Base-by-base conservation (phyloP, 805 yeast genomes). In the Kazachstania martiniae region DNA sequence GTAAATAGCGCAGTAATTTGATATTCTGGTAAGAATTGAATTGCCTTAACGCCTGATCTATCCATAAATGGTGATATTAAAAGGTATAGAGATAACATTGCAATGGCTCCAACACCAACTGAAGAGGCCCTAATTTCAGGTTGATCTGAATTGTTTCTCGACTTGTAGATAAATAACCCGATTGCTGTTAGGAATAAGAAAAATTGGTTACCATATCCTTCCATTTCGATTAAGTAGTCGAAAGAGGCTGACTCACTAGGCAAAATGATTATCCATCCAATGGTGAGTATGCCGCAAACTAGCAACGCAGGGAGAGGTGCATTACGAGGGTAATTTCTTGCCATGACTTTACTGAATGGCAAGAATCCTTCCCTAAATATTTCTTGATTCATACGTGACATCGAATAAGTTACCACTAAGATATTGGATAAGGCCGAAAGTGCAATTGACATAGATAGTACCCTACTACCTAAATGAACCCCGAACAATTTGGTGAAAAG, bases 361-460 rank as follows among this genome's bases (percentile, higher is more conserved):
- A 74, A 45, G 35, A 62, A 70, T 0, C 82, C 82, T 42, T 74
- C 81, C 35, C 78, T 59, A 41, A 76, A 74, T 4, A 70, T 69
- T 49, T 75, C 82, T 47, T 76, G 84, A 40, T 71, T 71, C 59
- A 71, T 68, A 46, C 84, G 60, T 0, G 80, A 71, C 8, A 72
- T 59, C 4, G 74, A 65, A 47, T 74, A 76, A 12, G 73, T 42
- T 1, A 72, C 77, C 8, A 75, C 81, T 49, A 74, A 66, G 3
- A 75, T 69, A 43, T 76, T 76, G 0, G 82, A 78, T 1, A 70
- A 72, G 4, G 81, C 65, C 25, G 76, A 70, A n/a, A 74, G 35
- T 0, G 80, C 79, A 18, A 75, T 68, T 0, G 78, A 62, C 22
- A 71, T 46, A 0, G 81, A 69, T 29, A 76, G 61, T 28, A 76